phyloP scores from a whole-genome alignment of 2,329 filamentous ascomycete genomes.

The Cordyceps sp. region DNA sequence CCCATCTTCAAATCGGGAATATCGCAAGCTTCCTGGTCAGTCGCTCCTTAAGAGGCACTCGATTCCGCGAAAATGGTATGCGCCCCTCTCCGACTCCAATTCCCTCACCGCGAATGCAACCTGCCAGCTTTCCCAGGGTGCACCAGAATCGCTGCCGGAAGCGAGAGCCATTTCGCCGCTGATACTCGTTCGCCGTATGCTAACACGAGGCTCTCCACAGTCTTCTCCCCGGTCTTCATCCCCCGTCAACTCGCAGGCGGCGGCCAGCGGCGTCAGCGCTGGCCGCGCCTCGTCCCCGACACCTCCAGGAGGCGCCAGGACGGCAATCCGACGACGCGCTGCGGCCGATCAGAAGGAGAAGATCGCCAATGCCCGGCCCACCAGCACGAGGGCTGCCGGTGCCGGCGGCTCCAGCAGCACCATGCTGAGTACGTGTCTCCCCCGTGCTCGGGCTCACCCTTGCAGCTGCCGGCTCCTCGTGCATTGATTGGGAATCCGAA shows the following conservation, averaged over 20 bases:
- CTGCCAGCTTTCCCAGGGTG: too few relatives aligned
- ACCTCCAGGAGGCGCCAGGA: conserved; percentile 84
- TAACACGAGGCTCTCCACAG: conserved; percentile 13
- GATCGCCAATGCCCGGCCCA: conserved; percentile 81
- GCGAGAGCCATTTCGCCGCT: not conserved
- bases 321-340: conserved; percentile 85
- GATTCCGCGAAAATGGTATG: not conserved
- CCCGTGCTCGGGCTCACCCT: too few relatives aligned
- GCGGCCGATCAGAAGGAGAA: conserved; percentile 97
- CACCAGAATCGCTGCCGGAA: too few relatives aligned
- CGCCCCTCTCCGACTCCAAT: too few relatives aligned
- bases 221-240: conserved; percentile 45
- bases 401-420: conserved; percentile 94
- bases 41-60: too few relatives aligned
- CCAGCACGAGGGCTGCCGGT: conserved; percentile 82
- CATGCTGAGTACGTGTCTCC: conserved; percentile 67
- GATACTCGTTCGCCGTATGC: not conserved
- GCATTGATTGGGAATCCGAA: not conserved
- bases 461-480: too few relatives aligned
- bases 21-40: too few relatives aligned
- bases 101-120: too few relatives aligned
- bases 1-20: too few relatives aligned
- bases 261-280: conserved; percentile 50
- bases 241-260: conserved; percentile 36
- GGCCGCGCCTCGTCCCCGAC: conserved; percentile 73